phyloP scores from a whole-genome alignment of 352 stramenopile genomes.

The Discostella stelligera region DNA sequence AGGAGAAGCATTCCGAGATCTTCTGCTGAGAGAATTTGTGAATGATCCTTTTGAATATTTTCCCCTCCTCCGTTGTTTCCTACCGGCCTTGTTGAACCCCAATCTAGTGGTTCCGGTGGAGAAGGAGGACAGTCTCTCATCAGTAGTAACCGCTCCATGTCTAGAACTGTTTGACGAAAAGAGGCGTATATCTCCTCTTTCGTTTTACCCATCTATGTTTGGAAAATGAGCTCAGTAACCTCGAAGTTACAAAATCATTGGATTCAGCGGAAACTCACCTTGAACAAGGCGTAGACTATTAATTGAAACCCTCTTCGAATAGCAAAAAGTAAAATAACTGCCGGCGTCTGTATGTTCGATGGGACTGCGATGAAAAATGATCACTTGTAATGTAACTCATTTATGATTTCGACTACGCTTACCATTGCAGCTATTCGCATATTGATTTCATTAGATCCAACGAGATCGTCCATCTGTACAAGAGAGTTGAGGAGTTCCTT shows the following conservation, averaged over 20 bases:
- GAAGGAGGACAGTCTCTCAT: slow-evolving; percentile 79
- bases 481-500: slow-evolving; percentile 77
- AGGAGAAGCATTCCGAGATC: slow-evolving; percentile 83
- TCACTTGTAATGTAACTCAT: slow-evolving; percentile 14
- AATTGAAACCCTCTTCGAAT: slow-evolving; percentile 57
- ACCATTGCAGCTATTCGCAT: slow-evolving; percentile 73
- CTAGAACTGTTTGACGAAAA: slow-evolving; percentile 74
- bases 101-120: slow-evolving; percentile 31
- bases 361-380: neutral
- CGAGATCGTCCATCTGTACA: slow-evolving; percentile 71
- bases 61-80: neutral
- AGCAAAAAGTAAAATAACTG: slow-evolving; percentile 65
- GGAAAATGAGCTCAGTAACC: neutral
- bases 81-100: slow-evolving; percentile 7
- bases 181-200: slow-evolving; percentile 71
- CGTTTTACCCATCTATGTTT: slow-evolving; percentile 56
- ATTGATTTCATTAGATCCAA: slow-evolving; percentile 81
- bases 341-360: slow-evolving; percentile 3
- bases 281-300: slow-evolving; percentile 70
- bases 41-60: neutral
- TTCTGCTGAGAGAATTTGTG: slow-evolving; percentile 57
- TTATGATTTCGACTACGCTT: slow-evolving; percentile 14
- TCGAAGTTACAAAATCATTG: neutral
- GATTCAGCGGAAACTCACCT: slow-evolving; percentile 25
- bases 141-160: slow-evolving; percentile 79